These are phyloP conservation scores for Colletotrichum sp. DNA, from an alignment of 2,329 filamentous ascomycete species.

Conservation along the genomic window DNA sequence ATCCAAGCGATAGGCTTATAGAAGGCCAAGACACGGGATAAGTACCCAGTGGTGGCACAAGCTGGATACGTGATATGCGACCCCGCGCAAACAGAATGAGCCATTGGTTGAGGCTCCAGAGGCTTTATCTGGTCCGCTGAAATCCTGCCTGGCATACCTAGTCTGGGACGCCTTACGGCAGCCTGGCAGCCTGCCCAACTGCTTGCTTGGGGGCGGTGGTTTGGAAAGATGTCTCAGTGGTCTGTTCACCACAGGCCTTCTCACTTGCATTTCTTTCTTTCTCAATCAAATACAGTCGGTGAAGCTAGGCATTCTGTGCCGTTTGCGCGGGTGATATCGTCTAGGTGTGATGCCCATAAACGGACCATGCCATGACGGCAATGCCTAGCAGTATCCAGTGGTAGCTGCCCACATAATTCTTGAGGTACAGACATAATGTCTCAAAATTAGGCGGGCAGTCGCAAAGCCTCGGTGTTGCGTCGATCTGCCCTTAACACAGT, in stretches of 20 bases:
- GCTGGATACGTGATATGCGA: neutral
- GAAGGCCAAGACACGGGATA: neutral
- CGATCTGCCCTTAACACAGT: no score
- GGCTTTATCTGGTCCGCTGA: neutral
- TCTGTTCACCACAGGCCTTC: neutral
- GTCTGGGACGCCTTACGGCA: neutral
- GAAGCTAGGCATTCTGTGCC: no score
- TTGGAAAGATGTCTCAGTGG: neutral
- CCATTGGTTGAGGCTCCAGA: neutral
- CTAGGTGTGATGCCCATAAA: no score
- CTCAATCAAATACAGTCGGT: no score
- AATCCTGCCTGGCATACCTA: neutral
- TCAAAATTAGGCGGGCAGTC: no score
- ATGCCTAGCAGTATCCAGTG: no score
- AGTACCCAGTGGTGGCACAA: neutral
- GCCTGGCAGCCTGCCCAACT: neutral
- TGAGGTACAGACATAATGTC: no score
- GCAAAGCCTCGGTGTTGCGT: no score
- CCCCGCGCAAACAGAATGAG: neutral
- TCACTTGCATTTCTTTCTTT: neutral
- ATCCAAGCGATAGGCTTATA: neutral
- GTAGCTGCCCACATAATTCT: neutral
- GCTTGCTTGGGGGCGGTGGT: neutral
- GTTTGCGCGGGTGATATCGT: no score
- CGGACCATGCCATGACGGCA: no score